These are phyloP conservation scores for Orbilia oligospora DNA, from an alignment of 2,329 filamentous ascomycete genomes.

Conservation along the genomic window DNA sequence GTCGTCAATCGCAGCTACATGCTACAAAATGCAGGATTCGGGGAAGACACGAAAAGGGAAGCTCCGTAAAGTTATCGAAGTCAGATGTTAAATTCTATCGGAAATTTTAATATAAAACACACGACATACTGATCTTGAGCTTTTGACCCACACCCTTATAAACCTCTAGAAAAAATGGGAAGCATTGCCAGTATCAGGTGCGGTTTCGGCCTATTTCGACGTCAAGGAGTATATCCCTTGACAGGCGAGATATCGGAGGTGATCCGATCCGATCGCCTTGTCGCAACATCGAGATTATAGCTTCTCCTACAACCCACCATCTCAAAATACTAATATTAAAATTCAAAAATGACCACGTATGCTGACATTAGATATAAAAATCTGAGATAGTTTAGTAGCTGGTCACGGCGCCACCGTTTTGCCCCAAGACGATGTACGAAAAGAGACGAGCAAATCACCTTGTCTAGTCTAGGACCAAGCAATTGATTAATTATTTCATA, in stretches of 20 bases:
- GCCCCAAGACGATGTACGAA: background rate
- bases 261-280: background rate
- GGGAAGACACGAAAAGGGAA: slow-evolving; percentile 1
- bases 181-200: slow-evolving; percentile 26
- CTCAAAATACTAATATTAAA: background rate
- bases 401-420: background rate
- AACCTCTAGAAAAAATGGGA: background rate
- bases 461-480: too few species aligned
- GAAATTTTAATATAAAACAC: too few species aligned
- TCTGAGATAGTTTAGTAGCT: background rate
- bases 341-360: background rate
- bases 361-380: slow-evolving; percentile 28
- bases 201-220: background rate
- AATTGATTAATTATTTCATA: too few species aligned
- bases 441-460: background rate
- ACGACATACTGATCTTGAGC: too few species aligned
- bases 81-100: slow-evolving; percentile 14
- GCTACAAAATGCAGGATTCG: background rate
- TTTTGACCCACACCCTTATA: background rate
- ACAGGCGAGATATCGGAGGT: slow-evolving; percentile 9
- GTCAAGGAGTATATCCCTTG: background rate
- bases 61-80: background rate
- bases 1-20: slow-evolving; percentile 19
- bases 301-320: slow-evolving; percentile 3
- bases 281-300: background rate